Evolutionary conservation across 768 basidiomycete species (phyloP).

Genomic region (Naganishia friedmannii): DNA sequence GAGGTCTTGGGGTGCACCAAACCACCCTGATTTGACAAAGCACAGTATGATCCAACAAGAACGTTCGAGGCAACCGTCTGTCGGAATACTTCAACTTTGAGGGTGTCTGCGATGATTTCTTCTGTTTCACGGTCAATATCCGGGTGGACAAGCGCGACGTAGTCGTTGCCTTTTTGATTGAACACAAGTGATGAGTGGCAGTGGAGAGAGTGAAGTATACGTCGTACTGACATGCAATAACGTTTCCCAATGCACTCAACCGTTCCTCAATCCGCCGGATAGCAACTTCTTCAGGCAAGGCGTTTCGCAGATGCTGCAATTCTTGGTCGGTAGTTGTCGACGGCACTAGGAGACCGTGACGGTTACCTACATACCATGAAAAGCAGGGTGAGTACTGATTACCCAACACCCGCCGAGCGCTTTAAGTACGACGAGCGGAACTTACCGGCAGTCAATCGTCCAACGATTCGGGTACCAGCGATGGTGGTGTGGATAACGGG

Average conservation of each 20-base stretch:
- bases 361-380: constrained; percentile 62
- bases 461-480: constrained; percentile 88
- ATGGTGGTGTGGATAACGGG: constrained; percentile 96
- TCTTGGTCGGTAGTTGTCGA: constrained; percentile 96
- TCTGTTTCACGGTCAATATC: constrained; percentile 98
- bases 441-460: constrained; percentile 83
- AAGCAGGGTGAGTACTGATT: neutral
- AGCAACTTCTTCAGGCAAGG: constrained; percentile 85
- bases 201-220: neutral
- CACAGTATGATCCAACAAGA: constrained; percentile 92
- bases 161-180: constrained; percentile 64
- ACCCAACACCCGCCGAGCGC: neutral
- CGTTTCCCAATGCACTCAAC: constrained; percentile 93
- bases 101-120: constrained; percentile 97
- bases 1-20: constrained; percentile 97
- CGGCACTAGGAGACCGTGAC: constrained; percentile 94
- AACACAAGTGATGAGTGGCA: neutral
- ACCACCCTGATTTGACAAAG: constrained; percentile 92
- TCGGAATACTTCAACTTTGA: constrained; percentile 98
- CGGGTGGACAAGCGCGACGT: constrained; percentile 97
- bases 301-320: constrained; percentile 92
- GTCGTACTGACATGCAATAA: constrained; percentile 71
- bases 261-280: constrained; percentile 97
- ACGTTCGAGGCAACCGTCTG: constrained; percentile 97
- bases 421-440: constrained; percentile 4